These are phyloP conservation scores for Inga laurina DNA, from an alignment of 306 rosid genomes.

Conservation along the genomic window DNA sequence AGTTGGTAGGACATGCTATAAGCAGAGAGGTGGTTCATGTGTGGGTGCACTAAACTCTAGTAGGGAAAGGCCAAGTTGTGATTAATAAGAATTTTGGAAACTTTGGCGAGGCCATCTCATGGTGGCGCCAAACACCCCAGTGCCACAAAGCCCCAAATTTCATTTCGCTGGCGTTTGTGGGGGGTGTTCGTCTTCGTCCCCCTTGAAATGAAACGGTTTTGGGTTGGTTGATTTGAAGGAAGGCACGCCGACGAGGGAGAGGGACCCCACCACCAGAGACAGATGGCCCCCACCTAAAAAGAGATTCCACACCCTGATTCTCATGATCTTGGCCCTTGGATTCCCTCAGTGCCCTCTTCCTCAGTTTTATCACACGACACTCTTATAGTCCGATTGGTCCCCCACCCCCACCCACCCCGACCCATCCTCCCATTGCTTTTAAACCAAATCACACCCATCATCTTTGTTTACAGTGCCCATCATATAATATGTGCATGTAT, in stretches of 20 bases:
- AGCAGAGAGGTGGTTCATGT: background rate
- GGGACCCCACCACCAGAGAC: constrained; percentile 21
- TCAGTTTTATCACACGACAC: background rate
- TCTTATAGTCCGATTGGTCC: constrained; percentile 44
- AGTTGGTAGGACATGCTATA: background rate
- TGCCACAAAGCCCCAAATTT: constrained; percentile 4
- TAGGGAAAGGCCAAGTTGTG: background rate
- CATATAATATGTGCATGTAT: background rate
- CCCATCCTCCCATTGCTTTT: background rate
- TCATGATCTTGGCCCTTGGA: constrained; percentile 44
- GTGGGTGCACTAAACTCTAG: background rate
- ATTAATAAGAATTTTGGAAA: constrained; percentile 19
- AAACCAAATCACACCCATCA: background rate
- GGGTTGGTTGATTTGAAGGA: background rate
- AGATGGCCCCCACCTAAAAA: constrained; percentile 35
- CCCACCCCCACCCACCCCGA: constrained; percentile 37
- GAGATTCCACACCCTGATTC: constrained; percentile 38
- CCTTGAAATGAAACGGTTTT: background rate
- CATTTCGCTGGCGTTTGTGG: constrained; percentile 38
- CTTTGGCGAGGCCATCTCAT: constrained; percentile 17
- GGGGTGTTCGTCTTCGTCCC: background rate
- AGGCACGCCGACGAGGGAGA: constrained; percentile 35
- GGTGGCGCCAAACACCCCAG: background rate
- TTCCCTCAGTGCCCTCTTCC: background rate
- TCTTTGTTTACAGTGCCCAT: background rate